Conservation (phyloP, 495 filamentous ascomycete genomes). For the Evernia prunastri region DNA sequence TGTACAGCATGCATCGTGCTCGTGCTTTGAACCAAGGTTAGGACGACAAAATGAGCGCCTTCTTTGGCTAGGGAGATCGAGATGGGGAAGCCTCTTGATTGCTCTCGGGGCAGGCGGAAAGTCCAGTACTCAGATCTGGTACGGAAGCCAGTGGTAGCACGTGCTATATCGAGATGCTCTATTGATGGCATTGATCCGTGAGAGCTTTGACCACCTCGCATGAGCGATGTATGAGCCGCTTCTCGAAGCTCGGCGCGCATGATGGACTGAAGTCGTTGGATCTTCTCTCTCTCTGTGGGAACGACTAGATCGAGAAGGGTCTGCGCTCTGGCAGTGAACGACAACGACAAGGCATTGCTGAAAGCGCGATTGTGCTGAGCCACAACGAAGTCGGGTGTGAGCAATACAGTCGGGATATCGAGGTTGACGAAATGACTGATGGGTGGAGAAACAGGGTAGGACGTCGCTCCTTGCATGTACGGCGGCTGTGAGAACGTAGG, state of each 20-base stretch:
- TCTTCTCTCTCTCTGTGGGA: constrained; percentile 27
- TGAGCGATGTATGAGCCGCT: constrained; percentile 24
- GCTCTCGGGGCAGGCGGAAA: constrained; percentile 27
- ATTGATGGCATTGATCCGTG: constrained; percentile 25
- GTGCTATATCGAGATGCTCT: constrained; percentile 27
- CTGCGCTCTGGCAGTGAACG: constrained; percentile 22
- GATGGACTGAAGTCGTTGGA: constrained; percentile 25
- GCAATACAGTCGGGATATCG: constrained; percentile 25
- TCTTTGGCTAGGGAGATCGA: constrained; percentile 26
- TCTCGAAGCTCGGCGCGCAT: constrained; percentile 28
- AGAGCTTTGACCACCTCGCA: constrained; percentile 22
- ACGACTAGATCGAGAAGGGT: constrained; percentile 26
- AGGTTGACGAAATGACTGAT: constrained; percentile 20
- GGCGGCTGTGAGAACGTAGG: constrained; percentile 21
- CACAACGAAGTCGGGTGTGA: constrained; percentile 28
- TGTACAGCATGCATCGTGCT: constrained; percentile 19
- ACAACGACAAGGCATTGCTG: constrained; percentile 24
- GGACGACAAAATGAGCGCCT: constrained; percentile 25
- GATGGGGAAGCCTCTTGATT: constrained; percentile 27
- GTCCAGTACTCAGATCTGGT: constrained; percentile 30
- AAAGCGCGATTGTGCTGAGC: constrained; percentile 29
- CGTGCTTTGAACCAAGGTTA: constrained; percentile 26
- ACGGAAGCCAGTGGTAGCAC: constrained; percentile 26
- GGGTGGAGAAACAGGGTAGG: constrained; percentile 20
- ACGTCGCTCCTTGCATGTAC: constrained; percentile 18